A percentile compares a stretch with the other conserved stretches of the same genome.
phyloP scores from a whole-genome alignment of 1,284 basidiomycete species.

The Caloboletus firmus region DNA sequence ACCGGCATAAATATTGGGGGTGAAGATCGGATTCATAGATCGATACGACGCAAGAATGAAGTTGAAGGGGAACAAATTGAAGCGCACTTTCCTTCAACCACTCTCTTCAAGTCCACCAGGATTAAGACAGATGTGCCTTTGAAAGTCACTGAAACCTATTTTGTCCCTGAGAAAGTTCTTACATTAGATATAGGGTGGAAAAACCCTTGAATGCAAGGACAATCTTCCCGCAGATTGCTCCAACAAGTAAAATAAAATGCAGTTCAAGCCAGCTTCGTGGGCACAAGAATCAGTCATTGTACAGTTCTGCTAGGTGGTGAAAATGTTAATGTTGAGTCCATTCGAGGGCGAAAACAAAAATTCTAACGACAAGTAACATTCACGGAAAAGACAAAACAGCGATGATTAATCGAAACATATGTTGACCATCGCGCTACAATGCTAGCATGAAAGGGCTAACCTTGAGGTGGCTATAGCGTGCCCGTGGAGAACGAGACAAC shows the following conservation, averaged over 20 bases:
- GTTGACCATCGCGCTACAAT: background rate
- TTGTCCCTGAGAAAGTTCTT: background rate
- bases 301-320: background rate
- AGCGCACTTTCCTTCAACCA: background rate
- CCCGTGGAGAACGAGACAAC: background rate
- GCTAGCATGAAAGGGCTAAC: background rate
- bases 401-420: background rate
- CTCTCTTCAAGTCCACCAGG: background rate
- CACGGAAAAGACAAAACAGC: background rate
- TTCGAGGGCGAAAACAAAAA: background rate
- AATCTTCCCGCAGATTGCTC: background rate
- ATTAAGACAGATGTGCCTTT: background rate
- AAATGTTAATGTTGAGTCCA: background rate
- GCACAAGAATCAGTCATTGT: background rate
- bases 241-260: background rate
- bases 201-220: conserved; percentile 1
- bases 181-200: conserved; percentile 6
- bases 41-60: background rate
- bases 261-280: background rate
- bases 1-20: conserved; percentile 1
- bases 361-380: background rate
- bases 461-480: background rate
- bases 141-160: background rate
- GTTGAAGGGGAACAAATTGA: background rate
- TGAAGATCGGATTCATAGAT: background rate